Evolutionary conservation across 2,329 filamentous ascomycete genomes (phyloP), one percentile per base, ranked within the genome.

Genomic region (Apiospora koreana): DNA sequence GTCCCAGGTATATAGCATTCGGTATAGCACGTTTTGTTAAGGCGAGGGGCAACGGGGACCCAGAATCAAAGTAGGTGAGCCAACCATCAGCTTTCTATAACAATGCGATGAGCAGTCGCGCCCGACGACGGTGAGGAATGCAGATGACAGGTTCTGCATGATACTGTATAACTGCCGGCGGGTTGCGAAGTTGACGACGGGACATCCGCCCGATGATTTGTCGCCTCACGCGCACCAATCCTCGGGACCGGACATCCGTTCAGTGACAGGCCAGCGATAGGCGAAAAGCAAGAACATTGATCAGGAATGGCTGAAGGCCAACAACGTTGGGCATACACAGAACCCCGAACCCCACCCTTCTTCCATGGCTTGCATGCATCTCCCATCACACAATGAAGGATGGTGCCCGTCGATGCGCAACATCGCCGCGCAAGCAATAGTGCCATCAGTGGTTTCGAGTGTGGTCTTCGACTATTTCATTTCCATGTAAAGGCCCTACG

Each of bases 221-320:
- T 38, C 54, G 54, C 31, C 54, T 62, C 54, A 62, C 54, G 54
- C 54, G 54, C 54, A 62, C 54, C 18, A 62, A n/a, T n/a, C 54
- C 54, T 62, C 54, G 54, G 54, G 54, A 62, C 54, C 54, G 54
- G 54, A 38, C 54, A 62, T 35, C 54, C 54, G 54, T 12, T 38
- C 54, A 38, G 31, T 38, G 54, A 62, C 54, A 62, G 31, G 54
- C 28, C 50, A 58, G 50, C 48, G 48, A 54, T 21, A 54, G 48
- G 48, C 18, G 48, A 54, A 6, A 23, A 18, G 14, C 48, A 54
- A 28, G 48, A 10, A 28, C 48, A 54, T 31, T 28, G n/a, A 50
- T 50, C 23, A 25, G 10, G 46, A 46, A 21, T 46, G 45, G 23
- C 21, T 46, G 45, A n/a, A 23, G 8, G 45, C 45, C 23, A 50